A percentile compares a stretch with the other conserved stretches of the same genome.
Conservation (phyloP, 2,329 filamentous ascomycete species). For the Pseudogymnoascus sp. region DNA sequence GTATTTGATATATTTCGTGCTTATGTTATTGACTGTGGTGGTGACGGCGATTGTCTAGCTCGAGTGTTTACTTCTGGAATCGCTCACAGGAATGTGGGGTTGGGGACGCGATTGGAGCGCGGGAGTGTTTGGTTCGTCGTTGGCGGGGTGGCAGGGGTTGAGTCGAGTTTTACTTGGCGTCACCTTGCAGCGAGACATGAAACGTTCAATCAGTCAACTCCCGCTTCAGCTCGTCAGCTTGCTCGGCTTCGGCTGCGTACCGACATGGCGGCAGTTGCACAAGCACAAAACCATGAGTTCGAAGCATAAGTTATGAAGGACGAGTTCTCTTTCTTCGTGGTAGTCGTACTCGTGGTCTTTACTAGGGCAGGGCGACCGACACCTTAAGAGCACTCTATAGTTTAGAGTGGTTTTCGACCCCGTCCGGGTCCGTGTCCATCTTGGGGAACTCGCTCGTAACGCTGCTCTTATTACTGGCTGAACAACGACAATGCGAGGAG, state of each 20-base stretch:
- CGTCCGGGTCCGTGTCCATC: too few species aligned
- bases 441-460: neutral
- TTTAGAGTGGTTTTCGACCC: neutral
- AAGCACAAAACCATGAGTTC: neutral
- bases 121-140: neutral
- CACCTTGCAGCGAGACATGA: neutral
- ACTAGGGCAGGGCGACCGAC: neutral
- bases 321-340: too few species aligned
- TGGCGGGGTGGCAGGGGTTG: slow-evolving; percentile 4
- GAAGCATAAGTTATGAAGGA: neutral
- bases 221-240: too few species aligned
- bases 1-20: neutral
- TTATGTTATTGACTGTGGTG: neutral
- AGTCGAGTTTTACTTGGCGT: neutral
- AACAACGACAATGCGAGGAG: neutral
- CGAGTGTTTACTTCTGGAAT: neutral
- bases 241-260: neutral
- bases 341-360: too few species aligned
- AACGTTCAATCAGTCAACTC: too few species aligned
- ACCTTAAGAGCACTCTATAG: too few species aligned
- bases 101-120: neutral
- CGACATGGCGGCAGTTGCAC: neutral
- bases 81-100: neutral
- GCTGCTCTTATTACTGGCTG: neutral
- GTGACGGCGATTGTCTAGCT: neutral